Evolutionary conservation across 345 rosid species (phyloP).

Genomic region (Corymbia maculata): DNA sequence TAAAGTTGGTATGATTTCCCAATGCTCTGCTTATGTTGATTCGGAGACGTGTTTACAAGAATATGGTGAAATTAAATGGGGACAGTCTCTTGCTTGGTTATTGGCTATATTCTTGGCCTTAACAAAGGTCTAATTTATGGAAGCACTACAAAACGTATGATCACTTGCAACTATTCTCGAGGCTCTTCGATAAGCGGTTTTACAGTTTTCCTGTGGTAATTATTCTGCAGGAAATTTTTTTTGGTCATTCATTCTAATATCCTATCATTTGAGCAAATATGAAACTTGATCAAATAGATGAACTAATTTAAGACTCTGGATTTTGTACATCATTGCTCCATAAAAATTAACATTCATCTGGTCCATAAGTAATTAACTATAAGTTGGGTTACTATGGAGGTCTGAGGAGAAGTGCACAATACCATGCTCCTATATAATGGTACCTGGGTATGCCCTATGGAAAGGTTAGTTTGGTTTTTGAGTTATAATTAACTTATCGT

Average conservation of each 20-base stretch:
- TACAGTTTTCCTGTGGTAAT: neutral
- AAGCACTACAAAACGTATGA: neutral
- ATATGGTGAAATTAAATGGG: neutral
- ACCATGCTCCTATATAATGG: neutral
- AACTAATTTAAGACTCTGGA: neutral
- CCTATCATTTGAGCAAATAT: neutral
- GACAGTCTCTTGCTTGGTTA: neutral
- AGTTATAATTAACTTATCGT: neutral
- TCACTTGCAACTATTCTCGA: neutral
- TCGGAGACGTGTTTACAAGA: neutral
- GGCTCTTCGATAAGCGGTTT: neutral
- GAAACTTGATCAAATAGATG: neutral
- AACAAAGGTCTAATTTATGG: neutral
- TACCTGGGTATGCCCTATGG: neutral
- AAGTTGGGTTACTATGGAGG: neutral
- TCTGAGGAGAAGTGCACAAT: neutral
- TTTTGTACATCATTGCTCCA: neutral
- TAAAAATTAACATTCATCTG: neutral
- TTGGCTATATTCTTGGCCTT: neutral
- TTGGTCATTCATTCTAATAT: neutral
- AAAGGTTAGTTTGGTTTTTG: neutral
- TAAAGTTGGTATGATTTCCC: neutral
- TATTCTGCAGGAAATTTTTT: neutral
- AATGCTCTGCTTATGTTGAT: neutral
- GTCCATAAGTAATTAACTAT: neutral